Evolutionary conservation across 2,329 filamentous ascomycete genomes (phyloP).

Genomic region (Nakataea oryzae): DNA sequence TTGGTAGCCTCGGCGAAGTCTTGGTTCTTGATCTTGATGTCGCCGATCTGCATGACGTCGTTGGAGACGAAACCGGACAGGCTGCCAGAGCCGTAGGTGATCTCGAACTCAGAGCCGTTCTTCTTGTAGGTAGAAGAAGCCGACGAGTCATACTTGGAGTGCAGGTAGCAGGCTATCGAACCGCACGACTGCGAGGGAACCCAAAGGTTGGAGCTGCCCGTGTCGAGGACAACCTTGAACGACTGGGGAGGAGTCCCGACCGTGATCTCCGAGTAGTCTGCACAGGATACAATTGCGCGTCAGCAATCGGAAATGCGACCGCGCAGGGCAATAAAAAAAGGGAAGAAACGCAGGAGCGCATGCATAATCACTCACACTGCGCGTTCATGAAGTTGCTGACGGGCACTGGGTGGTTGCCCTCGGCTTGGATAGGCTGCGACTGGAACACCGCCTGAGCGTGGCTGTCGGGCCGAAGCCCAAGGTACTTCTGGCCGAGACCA

Average conservation of each 20-base stretch:
- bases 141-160: conserved; percentile 91
- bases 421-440: conserved; percentile 54
- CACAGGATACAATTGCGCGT: conserved; percentile 1
- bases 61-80: conserved; percentile 89
- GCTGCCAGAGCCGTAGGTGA: conserved; percentile 89
- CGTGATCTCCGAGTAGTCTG: conserved; percentile 94
- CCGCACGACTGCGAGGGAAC: conserved; percentile 83
- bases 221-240: conserved; percentile 98
- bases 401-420: conserved; percentile 68
- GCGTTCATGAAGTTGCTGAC: conserved; percentile 98
- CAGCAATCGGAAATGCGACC: background rate
- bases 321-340: background rate
- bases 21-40: conserved; percentile 78
- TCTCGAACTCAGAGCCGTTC: conserved; percentile 88
- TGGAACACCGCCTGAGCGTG: conserved; percentile 73
- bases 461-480: conserved; percentile 63
- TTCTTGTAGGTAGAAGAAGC: conserved; percentile 84
- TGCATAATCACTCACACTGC: conserved; percentile 67
- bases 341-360: background rate
- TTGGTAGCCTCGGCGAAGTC: conserved; percentile 93
- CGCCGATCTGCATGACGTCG: conserved; percentile 78
- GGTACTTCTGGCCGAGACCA: conserved; percentile 89
- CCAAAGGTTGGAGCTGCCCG: conserved; percentile 98
- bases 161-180: conserved; percentile 96
- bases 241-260: conserved; percentile 85